These are phyloP conservation scores for Globisporangium takayamanum DNA, from an alignment of 352 stramenopile genomes.

Conservation along the genomic window DNA sequence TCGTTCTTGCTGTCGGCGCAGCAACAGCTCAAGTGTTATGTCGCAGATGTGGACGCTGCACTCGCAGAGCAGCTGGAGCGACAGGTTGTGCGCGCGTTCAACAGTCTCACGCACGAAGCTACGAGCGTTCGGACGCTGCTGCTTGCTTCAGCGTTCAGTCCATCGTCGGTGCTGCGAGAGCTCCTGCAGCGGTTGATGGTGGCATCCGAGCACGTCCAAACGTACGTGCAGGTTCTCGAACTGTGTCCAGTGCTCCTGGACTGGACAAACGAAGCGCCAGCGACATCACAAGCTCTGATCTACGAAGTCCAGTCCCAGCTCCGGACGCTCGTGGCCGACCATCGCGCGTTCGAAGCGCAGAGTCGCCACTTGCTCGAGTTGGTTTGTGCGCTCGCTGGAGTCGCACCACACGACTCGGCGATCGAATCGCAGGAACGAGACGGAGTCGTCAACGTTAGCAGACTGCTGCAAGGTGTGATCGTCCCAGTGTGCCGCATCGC, in stretches of 20 bases:
- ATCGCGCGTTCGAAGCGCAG: slow-evolving; percentile 21
- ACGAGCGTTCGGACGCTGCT: slow-evolving; percentile 15
- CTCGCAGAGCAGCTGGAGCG: slow-evolving; percentile 14
- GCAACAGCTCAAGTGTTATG: slow-evolving; percentile 9
- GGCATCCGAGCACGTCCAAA: slow-evolving; percentile 15
- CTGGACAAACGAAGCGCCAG: slow-evolving; percentile 16
- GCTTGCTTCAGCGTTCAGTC: slow-evolving; percentile 23
- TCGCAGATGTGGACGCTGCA: slow-evolving; percentile 9
- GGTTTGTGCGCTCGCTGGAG: slow-evolving; percentile 13
- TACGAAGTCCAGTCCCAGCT: slow-evolving; percentile 19
- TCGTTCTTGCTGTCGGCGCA: slow-evolving; percentile 29
- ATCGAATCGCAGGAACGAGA: background rate
- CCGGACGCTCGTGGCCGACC: slow-evolving; percentile 15
- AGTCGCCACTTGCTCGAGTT: slow-evolving; percentile 21
- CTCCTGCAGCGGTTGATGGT: slow-evolving; percentile 17
- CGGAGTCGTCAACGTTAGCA: slow-evolving; percentile 8
- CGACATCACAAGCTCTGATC: slow-evolving; percentile 8
- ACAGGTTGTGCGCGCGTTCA: slow-evolving; percentile 21
- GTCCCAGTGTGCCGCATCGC: background rate
- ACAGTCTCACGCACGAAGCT: slow-evolving; percentile 25
- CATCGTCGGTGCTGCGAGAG: slow-evolving; percentile 20
- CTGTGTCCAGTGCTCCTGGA: slow-evolving; percentile 24
- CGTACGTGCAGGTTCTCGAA: slow-evolving; percentile 20
- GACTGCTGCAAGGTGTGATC: background rate
- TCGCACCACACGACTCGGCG: background rate